These are phyloP conservation scores for Penstemon eatonii DNA, from an alignment of 257 asterid species.

Conservation along the genomic window DNA sequence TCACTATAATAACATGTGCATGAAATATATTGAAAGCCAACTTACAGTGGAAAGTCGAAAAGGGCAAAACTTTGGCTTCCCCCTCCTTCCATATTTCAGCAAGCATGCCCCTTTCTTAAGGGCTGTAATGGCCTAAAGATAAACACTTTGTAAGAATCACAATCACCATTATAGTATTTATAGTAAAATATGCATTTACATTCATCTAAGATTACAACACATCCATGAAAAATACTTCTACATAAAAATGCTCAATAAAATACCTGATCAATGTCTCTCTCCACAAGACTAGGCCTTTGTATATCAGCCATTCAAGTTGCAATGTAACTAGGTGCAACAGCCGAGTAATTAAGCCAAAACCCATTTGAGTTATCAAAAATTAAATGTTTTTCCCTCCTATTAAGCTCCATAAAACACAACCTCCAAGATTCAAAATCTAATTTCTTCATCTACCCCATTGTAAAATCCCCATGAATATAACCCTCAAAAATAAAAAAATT, in stretches of 20 bases:
- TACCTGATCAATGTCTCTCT: conserved; percentile 90
- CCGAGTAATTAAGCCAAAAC: conserved; percentile 58
- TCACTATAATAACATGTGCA: no score
- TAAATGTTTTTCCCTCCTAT: conserved; percentile 36
- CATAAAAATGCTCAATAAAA: conserved; percentile 7
- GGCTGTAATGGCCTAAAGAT: conserved; percentile 74
- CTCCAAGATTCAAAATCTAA: conserved; percentile 32
- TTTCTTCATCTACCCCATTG: conserved; percentile 47
- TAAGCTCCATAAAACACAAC: conserved; percentile 48
- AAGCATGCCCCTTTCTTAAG: conserved; percentile 89
- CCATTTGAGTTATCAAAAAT: conserved; percentile 61
- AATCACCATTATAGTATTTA: conserved; percentile 21
- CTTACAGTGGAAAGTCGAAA: conserved; percentile 89
- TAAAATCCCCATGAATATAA: conserved; percentile 6
- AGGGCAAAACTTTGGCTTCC: conserved; percentile 95
- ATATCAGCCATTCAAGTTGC: conserved; percentile 92
- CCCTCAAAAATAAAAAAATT: conserved; percentile 28
- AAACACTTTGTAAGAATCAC: conserved; percentile 19
- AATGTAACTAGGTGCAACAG: conserved; percentile 43
- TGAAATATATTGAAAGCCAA: conserved; percentile 11
- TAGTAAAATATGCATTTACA: neutral
- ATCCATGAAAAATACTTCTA: neutral
- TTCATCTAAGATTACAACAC: neutral
- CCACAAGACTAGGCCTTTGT: conserved; percentile 67
- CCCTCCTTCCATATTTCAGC: conserved; percentile 91